Conservation (phyloP, 2,329 filamentous ascomycete species). For the Xylariaceae sp. region DNA sequence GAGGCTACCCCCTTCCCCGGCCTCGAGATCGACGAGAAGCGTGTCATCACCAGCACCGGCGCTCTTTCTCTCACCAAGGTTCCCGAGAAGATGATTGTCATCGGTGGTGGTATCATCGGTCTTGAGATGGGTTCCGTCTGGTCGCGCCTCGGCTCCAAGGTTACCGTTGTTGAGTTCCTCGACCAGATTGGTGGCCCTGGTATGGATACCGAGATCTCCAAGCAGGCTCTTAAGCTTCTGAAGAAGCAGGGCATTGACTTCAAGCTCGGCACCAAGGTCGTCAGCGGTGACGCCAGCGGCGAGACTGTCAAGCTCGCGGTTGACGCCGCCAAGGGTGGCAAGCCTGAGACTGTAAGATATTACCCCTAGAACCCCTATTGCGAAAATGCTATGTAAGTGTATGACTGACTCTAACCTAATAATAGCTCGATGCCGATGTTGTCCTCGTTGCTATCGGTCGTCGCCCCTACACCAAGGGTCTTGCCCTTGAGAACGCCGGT, state of each 20-base stretch:
- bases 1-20: constrained; percentile 96
- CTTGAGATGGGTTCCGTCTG: constrained; percentile 98
- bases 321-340: constrained; percentile 93
- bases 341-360: constrained; percentile 72
- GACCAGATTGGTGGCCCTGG: constrained; percentile 94
- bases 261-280: constrained; percentile 95
- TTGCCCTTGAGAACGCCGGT: constrained; percentile 90
- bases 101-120: constrained; percentile 97
- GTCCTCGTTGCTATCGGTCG: constrained; percentile 96
- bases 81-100: constrained; percentile 93
- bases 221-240: constrained; percentile 85
- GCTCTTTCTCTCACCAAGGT: constrained; percentile 85
- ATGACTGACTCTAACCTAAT: background rate
- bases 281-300: constrained; percentile 73
- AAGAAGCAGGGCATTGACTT: constrained; percentile 97
- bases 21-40: constrained; percentile 93
- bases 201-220: constrained; percentile 93
- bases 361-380: background rate
- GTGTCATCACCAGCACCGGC: constrained; percentile 92
- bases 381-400: background rate
- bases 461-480: constrained; percentile 85
- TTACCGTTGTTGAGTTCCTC: constrained; percentile 96
- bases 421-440: constrained; percentile 83
- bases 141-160: constrained; percentile 88
- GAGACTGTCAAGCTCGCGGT: constrained; percentile 76